A percentile compares a stretch with the other conserved stretches of the same genome.
Conservation (phyloP, 2,329 filamentous ascomycete species). For the Aspergillus quadrilineatus region DNA sequence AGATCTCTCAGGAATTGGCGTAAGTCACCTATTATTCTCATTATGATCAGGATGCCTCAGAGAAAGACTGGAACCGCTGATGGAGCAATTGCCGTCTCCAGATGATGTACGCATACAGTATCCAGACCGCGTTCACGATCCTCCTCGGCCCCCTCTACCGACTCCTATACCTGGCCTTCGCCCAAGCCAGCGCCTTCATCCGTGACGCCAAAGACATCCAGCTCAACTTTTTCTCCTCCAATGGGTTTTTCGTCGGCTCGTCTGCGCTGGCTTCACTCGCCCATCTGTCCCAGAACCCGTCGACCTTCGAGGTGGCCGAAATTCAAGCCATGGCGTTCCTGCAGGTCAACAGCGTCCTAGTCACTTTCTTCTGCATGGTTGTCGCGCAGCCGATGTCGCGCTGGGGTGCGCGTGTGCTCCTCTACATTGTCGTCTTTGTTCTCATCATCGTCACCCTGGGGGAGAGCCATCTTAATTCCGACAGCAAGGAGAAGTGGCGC, state of each 20-base stretch:
- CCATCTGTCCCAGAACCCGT: constrained; percentile 8
- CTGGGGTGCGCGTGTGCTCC: constrained; percentile 6
- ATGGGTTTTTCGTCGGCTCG: constrained; percentile 10
- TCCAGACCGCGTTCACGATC: constrained; percentile 7
- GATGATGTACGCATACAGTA: constrained; percentile 11
- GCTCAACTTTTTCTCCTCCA: constrained; percentile 9
- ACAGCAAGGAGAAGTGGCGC: constrained; percentile 5
- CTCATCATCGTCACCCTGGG: constrained; percentile 5
- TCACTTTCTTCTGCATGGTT: constrained; percentile 11
- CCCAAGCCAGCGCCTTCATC: not conserved
- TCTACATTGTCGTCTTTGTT: constrained; percentile 8
- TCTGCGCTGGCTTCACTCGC: constrained; percentile 8
- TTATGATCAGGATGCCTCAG: not conserved
- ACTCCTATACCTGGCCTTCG: constrained; percentile 2
- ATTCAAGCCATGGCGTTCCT: constrained; percentile 13
- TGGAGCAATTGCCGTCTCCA: not conserved
- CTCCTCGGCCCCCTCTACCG: constrained; percentile 7
- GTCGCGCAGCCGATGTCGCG: constrained; percentile 7
- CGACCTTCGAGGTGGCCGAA: constrained; percentile 11
- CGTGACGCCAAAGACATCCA: constrained; percentile 8
- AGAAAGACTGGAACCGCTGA: not conserved
- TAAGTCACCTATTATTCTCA: not conserved
- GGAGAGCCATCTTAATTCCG: not conserved
- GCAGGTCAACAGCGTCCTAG: constrained; percentile 9
- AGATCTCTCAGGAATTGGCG: constrained; percentile 11